A percentile compares a stretch with the other conserved stretches of the same genome.
Conservation (phyloP, 768 basidiomycete genomes). For the Galerina sulciceps region DNA sequence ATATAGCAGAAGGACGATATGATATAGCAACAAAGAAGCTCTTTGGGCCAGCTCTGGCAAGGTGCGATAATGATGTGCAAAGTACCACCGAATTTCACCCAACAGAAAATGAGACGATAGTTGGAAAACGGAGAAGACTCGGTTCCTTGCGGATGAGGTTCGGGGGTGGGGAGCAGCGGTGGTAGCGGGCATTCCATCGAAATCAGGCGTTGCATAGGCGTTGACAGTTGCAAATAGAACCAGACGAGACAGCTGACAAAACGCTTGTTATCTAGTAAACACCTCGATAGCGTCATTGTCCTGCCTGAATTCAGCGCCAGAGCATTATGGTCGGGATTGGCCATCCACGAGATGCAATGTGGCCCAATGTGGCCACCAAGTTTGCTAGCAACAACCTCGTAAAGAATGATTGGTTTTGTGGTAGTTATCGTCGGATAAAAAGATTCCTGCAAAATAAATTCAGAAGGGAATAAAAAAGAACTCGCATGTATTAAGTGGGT, state of each 20-base stretch:
- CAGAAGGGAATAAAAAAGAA: neutral
- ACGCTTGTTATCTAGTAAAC: neutral
- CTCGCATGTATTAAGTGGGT: neutral
- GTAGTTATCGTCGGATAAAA: slow-evolving; percentile 18
- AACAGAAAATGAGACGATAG: slow-evolving; percentile 15
- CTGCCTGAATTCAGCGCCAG: neutral
- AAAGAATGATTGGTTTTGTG: neutral
- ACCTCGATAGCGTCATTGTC: neutral
- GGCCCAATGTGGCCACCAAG: too few species aligned
- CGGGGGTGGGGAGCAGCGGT: slow-evolving; percentile 14
- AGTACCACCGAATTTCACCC: slow-evolving; percentile 26
- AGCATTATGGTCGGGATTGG: too few species aligned
- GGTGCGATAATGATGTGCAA: slow-evolving; percentile 13
- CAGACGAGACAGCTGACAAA: neutral
- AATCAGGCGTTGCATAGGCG: neutral
- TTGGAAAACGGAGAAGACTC: slow-evolving; percentile 27
- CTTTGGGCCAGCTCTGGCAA: slow-evolving; percentile 10
- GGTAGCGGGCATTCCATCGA: neutral
- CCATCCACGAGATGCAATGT: too few species aligned
- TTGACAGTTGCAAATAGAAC: slow-evolving; percentile 6
- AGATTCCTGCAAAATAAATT: slow-evolving; percentile 1
- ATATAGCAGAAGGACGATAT: slow-evolving; percentile 6
- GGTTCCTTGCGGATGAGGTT: slow-evolving; percentile 25
- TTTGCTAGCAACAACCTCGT: too few species aligned
- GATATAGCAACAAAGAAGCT: slow-evolving; percentile 11